Evolutionary conservation across 2,329 filamentous ascomycete species (phyloP), one percentile per base, ranked within the genome.

Genomic region (Didymella pinodella): DNA sequence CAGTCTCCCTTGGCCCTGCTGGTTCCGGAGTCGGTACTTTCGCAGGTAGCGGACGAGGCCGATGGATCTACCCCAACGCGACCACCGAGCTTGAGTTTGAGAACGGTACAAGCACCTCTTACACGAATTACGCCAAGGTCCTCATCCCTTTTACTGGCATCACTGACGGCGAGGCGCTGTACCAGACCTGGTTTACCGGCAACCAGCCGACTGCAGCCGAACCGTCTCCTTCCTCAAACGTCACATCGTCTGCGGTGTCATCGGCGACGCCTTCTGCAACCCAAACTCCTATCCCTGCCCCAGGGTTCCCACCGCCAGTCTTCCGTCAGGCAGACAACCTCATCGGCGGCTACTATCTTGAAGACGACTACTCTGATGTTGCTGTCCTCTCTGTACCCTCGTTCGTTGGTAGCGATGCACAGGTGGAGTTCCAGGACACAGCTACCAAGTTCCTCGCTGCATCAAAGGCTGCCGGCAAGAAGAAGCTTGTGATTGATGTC

Each of bases 401-500:
- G 0, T 83, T 82, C 45, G 75, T 78, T 4, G 69, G 73, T 18
- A 61, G 65, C 16, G 55, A 59, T 22, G 58, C 47, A n/a, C 74
- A 75, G 12, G 69, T 75, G 31, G 62, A 67, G 2, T 82, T 82
- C 64, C 79, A 82, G 50, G 63, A 72, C n/a, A 73, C 78, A 25
- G 78, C 77, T 48, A 74, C 71, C 8, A 72, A 77, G 16, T 78
- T 82, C 62, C 75, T 83, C 45, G 70, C 77, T 10, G 72, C 73
- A 14, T 80, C 80, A 34, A 79, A 79, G 55, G 77, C 78, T 10
- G 80, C 79, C 0, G 83, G 82, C 56, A 88, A 86, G 75, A 86
- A 81, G 45, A 86, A 85, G 71, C 80, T 89, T 0, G 82, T 89
- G 11, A 77, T 89, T 29, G 86, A 88, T 63, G 74, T 88, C 6